Evolutionary conservation across 441 rosid genomes (phyloP).

Genomic region (Syzygium malaccense): DNA sequence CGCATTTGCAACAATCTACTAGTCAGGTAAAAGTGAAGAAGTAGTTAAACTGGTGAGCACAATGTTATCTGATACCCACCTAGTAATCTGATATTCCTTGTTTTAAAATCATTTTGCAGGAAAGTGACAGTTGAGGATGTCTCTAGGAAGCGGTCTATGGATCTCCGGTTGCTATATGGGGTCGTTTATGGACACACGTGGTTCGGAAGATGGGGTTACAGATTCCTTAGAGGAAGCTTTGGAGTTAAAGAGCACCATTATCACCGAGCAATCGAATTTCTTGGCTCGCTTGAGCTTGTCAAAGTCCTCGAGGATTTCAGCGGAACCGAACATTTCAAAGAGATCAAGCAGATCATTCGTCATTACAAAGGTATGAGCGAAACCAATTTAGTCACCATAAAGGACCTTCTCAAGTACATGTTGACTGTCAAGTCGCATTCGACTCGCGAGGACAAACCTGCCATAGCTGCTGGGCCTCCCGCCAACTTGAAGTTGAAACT

Average conservation of each 20-base stretch:
- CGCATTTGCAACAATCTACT: conserved; percentile 49
- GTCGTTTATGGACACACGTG: conserved; percentile 84
- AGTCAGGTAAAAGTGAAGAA: conserved; percentile 35
- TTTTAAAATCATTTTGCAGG: conserved; percentile 20
- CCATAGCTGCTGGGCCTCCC: conserved; percentile 7
- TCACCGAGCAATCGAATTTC: conserved; percentile 49
- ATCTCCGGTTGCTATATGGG: conserved; percentile 68
- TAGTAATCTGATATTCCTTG: not conserved
- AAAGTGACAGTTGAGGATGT: conserved; percentile 66
- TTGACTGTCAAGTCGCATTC: conserved; percentile 46
- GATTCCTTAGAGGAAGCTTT: conserved; percentile 62
- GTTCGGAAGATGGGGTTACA: conserved; percentile 93
- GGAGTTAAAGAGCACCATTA: conserved; percentile 62
- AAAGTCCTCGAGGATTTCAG: conserved; percentile 37
- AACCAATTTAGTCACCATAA: conserved; percentile 43
- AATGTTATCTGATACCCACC: not conserved
- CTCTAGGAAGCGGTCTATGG: conserved; percentile 61
- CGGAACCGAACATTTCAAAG: conserved; percentile 12
- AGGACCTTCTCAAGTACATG: conserved; percentile 73
- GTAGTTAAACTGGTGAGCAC: not conserved
- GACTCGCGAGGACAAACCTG: conserved; percentile 27
- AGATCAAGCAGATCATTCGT: conserved; percentile 35
- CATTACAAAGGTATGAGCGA: conserved; percentile 58
- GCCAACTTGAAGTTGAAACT: conserved; percentile 9
- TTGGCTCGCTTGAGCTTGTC: conserved; percentile 55